Base-by-base conservation (phyloP, 257 asterid genomes). In the Oldenlandia corymbosa region DNA sequence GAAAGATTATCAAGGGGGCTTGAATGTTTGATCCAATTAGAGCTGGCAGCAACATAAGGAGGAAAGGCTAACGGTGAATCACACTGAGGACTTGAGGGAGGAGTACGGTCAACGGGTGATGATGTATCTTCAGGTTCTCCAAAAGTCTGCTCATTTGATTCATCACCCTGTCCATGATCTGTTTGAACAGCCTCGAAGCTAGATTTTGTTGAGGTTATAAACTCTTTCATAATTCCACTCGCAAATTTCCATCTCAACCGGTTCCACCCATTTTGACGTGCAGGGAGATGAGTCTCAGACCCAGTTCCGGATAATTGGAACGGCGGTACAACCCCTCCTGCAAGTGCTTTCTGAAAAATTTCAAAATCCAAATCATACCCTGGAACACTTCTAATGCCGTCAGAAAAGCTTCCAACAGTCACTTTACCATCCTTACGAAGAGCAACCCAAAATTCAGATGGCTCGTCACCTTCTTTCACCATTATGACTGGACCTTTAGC, bases 261-360 rank as follows among this genome's bases (percentile, higher is more conserved):
- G 60, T 81, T 82, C 99, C 97, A 89, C 37, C 90, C 84, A 68
- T 76, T 82, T 64, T 77, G 88, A 47, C 86, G 74, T 17, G 86
- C 84, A 41, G 97, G 99, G 67, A 85, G 81, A 47, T 82, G 65
- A 3, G 81, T 83, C 79, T 83, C 93, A 0, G 83, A 70, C 63
- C 76, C 97, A 8, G 84, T 62, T 53, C 71, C 90, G 2, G 88
- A 66, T 39, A 74, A 71, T 14, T 91, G 84, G 70, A 79, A 80
- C 62, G 90, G 88, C 1, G 99, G 97, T 31, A 85, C 84, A 23
- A 89, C 88, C 47, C 95, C 96, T 71, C 91, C 91, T 20, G 88
- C 65, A 54, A 87, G 74, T 56, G 97, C 99, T 67, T 52, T 67
- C 48, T 74, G 72, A 71, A 84, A 89, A 47, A 87, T 78, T 39